These are phyloP conservation scores for Sordariomycetes sp. DNA, from an alignment of 2,329 filamentous ascomycete genomes.

Conservation along the genomic window DNA sequence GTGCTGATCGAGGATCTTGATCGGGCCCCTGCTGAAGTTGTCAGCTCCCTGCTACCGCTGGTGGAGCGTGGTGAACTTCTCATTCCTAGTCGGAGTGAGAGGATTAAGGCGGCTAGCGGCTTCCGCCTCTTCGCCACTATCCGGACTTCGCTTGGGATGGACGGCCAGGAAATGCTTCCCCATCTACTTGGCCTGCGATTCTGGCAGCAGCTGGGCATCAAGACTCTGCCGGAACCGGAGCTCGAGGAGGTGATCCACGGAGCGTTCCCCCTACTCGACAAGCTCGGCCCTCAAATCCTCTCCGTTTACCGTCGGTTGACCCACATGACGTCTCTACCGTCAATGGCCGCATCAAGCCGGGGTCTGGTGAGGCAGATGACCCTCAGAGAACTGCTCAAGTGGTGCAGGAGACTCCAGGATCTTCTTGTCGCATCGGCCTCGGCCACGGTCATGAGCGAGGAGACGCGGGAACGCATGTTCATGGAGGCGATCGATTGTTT, in stretches of 20 bases:
- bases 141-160: slow-evolving; percentile 58
- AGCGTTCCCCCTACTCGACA: slow-evolving; percentile 56
- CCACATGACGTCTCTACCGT: slow-evolving; percentile 16
- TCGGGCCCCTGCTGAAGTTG: slow-evolving; percentile 84
- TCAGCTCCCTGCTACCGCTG: slow-evolving; percentile 82
- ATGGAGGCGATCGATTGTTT: slow-evolving; percentile 92
- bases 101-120: slow-evolving; percentile 65
- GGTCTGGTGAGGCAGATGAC: slow-evolving; percentile 42
- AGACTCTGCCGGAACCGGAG: slow-evolving; percentile 53
- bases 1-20: slow-evolving; percentile 95
- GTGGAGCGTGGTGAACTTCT: slow-evolving; percentile 87
- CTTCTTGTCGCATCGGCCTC: slow-evolving; percentile 35
- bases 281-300: slow-evolving; percentile 45
- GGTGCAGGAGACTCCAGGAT: slow-evolving; percentile 64
- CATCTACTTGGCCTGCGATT: slow-evolving; percentile 72
- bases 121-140: slow-evolving; percentile 92
- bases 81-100: slow-evolving; percentile 80
- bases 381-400: slow-evolving; percentile 76
- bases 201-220: slow-evolving; percentile 67
- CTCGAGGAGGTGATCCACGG: slow-evolving; percentile 59
- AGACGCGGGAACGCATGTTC: slow-evolving; percentile 70
- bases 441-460: slow-evolving; percentile 33
- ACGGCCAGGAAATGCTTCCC: slow-evolving; percentile 53
- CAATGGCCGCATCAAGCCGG: slow-evolving; percentile 26
- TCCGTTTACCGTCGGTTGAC: slow-evolving; percentile 43